phyloP scores from a whole-genome alignment of 1,139 yeast genomes.

The Scheffersomyces titani region DNA sequence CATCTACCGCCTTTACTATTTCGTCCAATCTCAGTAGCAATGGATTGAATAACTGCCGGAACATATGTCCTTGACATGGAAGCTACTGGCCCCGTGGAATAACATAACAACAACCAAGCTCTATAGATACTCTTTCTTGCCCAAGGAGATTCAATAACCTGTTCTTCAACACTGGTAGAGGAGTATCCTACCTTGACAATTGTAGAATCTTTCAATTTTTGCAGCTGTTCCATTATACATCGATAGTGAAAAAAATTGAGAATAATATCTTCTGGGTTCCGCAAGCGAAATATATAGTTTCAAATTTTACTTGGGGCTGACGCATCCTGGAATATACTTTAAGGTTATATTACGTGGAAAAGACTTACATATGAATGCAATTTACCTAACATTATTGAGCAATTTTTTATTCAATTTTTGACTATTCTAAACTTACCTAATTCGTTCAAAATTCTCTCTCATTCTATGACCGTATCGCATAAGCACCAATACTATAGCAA shows the following conservation, averaged over 20 bases:
- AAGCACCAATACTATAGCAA: slow-evolving; percentile 26
- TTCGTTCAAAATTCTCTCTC: slow-evolving; percentile 18
- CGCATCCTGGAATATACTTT: too few relatives aligned
- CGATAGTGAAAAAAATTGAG: too few relatives aligned
- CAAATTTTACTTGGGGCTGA: too few relatives aligned
- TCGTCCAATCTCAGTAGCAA: slow-evolving; percentile 34
- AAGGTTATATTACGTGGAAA: too few relatives aligned
- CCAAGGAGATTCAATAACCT: slow-evolving; percentile 12
- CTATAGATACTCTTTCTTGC: slow-evolving; percentile 19
- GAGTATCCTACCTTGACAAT: too few relatives aligned
- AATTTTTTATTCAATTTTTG: neutral
- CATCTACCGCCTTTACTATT: slow-evolving; percentile 28
- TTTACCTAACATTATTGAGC: too few relatives aligned
- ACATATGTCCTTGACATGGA: slow-evolving; percentile 46
- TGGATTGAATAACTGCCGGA: slow-evolving; percentile 45
- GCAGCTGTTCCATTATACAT: too few relatives aligned
- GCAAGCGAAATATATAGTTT: too few relatives aligned
- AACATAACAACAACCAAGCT: slow-evolving; percentile 24
- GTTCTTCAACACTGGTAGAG: too few relatives aligned
- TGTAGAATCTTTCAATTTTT: too few relatives aligned
- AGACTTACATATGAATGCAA: too few relatives aligned
- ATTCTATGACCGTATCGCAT: slow-evolving; percentile 28
- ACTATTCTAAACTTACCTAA: slow-evolving; percentile 3
- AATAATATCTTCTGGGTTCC: too few relatives aligned
- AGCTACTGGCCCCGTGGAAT: slow-evolving; percentile 44